Conservation (phyloP, 83 land plant genomes). For the Picea mariana region DNA sequence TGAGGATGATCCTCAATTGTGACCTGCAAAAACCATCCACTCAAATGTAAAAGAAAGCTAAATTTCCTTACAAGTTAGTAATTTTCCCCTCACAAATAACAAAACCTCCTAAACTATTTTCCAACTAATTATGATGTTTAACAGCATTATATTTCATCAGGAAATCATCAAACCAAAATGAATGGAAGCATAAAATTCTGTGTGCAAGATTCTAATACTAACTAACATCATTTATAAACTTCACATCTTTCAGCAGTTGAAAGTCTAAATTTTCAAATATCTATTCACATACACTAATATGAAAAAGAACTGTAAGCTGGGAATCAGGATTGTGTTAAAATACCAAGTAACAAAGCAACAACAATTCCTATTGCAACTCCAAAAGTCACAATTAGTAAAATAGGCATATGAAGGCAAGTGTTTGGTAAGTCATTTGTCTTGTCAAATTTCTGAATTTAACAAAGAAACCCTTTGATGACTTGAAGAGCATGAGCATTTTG, state of each 20-base stretch:
- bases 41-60: background rate
- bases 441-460: no score
- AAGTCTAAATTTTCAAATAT: no score
- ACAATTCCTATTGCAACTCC: no score
- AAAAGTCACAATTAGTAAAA: no score
- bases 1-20: constrained; percentile 99
- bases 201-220: background rate
- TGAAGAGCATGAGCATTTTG: no score
- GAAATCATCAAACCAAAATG: background rate
- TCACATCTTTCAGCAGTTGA: background rate
- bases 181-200: background rate
- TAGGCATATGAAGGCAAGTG: no score
- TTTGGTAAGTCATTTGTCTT: no score
- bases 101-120: background rate
- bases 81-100: background rate
- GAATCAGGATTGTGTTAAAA: no score
- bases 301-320: no score
- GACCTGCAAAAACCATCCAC: constrained; percentile 54
- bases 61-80: constrained; percentile 7
- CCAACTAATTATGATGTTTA: background rate
- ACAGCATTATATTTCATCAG: background rate
- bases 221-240: background rate
- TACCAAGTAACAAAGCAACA: no score
- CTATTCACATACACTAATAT: no score
- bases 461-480: no score